Base-by-base conservation (phyloP, 1,139 yeast species). In the Saccharomyces hybrid region DNA sequence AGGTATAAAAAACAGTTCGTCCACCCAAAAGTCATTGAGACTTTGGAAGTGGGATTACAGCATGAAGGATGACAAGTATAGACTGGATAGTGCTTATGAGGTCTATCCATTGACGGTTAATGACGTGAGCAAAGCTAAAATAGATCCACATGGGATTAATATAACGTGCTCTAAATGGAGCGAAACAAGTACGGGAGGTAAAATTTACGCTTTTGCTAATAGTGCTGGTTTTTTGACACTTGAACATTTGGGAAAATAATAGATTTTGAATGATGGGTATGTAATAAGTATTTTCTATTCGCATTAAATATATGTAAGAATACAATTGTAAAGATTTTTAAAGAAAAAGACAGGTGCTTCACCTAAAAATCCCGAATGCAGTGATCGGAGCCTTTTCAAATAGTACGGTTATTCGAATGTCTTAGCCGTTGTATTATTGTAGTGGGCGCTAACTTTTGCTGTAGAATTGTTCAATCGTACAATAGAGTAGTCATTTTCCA, bases 141-240 rank as follows among this genome's bases (percentile, higher is more conserved):
- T 80, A 1, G 79, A 76, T 56, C 85, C 89, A 3, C 74, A 79
- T 9, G 79, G 82, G n/a, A 73, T 83, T 3, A 70, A 75, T 23
- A 73, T 88, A 4, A 77, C 84, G 0, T 66, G 81, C 6, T 55
- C 83, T 1, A 77, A 80, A 8, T 87, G 96, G 91, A 81, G 82
- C 62, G 87, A 82, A 54, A 76, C 74, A 51, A 58, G 68, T 0
- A 55, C 60, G 1, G 77, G 76, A 34, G 82, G 82, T n/a, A 82
- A 83, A 14, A 75, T 66, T 67, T 85, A 78, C 68, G 84, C 85
- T 2, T 84, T 84, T n/a, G 83, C 83, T 0, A 78, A 85, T 14
- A 78, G 80, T 5, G 73, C 82, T 3, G 97, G 96, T 0, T 63
- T 89, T 27, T 61, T 89, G 8, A 73, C 89, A 0, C 64, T 89